Evolutionary conservation across 257 asterid species (phyloP), one percentile per base, ranked within the genome.

Genomic region (Linaria vulgaris): DNA sequence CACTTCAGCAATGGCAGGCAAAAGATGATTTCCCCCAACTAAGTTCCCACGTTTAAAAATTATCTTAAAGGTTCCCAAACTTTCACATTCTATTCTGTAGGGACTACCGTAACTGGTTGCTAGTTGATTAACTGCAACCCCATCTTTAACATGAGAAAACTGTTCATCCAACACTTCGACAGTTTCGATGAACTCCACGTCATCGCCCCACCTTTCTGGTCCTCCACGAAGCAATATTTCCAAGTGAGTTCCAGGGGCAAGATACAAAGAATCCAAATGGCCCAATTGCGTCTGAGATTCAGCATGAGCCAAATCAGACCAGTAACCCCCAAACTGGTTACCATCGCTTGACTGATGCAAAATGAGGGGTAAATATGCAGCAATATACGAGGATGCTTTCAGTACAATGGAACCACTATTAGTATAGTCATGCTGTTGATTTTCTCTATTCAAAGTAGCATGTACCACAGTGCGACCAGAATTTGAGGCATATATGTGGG

Each of bases 241-340:
- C 77, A 85, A 61, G 58, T 76, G 78, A 20, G 98, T 73, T 34
- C 92, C 95, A 20, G 95, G 95, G 16, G 70, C 84, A 74, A 91
- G 96, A 77, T 84, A 75, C 31, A 91, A 56, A 57, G 44, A 47
- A 19, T 83, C 88, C 78, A 86, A 75, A 81, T 69, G 84, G 49
- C 58, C 76, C 45, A 82, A 45, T 72, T 73, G 83, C 69, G 71
- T 72, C 56, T 68, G 77, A 52, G 82, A 78, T 70, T 82, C 85
- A 45, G 78, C 56, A 59, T 78, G 77, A 62, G 68, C 70, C 64
- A 76, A 69, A 72, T 86, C 80, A 61, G 82, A 75, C 87, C 87
- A 86, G 72, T 91, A 91, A 63, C 98, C 98, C 66, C 98, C 98
- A 76, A 84, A 91, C 68, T 85, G 85, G 78, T 91, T 88, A 48